phyloP scores from a whole-genome alignment of 371 early-diverging fungal species.

The Mucor irregularis region DNA sequence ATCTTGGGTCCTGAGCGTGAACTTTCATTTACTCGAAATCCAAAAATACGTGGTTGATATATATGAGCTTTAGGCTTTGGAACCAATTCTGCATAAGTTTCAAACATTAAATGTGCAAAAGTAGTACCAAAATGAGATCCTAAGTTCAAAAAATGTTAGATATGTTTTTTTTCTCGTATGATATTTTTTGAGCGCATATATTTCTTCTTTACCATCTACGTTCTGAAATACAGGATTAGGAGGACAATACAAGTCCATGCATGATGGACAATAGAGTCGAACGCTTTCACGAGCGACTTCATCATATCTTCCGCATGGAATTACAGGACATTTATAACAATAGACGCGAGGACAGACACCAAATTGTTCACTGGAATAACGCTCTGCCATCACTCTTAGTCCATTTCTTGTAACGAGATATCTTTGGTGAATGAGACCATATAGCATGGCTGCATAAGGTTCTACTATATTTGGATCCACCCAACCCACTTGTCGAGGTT shows the following conservation, averaged over 20 bases:
- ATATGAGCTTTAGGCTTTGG: slow-evolving; percentile 56
- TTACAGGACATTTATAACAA: slow-evolving; percentile 73
- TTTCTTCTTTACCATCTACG: slow-evolving; percentile 71
- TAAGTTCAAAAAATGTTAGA: slow-evolving; percentile 8
- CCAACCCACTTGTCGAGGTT: slow-evolving; percentile 15
- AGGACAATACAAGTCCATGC: slow-evolving; percentile 87
- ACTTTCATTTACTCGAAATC: slow-evolving; percentile 74
- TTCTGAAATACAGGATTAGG: slow-evolving; percentile 68
- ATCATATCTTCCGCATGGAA: slow-evolving; percentile 88
- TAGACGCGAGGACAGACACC: slow-evolving; percentile 84
- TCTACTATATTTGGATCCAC: slow-evolving; percentile 48
- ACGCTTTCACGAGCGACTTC: slow-evolving; percentile 63
- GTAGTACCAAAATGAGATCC: slow-evolving; percentile 96
- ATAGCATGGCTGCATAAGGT: slow-evolving; percentile 64
- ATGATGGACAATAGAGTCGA: slow-evolving; percentile 81
- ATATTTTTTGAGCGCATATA: not conserved
- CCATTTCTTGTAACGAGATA: slow-evolving; percentile 82
- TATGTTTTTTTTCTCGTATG: not conserved
- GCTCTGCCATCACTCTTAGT: slow-evolving; percentile 74
- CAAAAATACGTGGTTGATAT: slow-evolving; percentile 83
- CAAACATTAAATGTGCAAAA: slow-evolving; percentile 90
- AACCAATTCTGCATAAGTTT: slow-evolving; percentile 77
- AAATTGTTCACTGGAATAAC: slow-evolving; percentile 76
- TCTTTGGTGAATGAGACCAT: slow-evolving; percentile 83
- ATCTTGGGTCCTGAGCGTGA: slow-evolving; percentile 69